Evolutionary conservation across 1,139 yeast genomes (phyloP), one percentile per base, ranked within the genome.

Genomic region (Hyphopichia buzzinii): DNA sequence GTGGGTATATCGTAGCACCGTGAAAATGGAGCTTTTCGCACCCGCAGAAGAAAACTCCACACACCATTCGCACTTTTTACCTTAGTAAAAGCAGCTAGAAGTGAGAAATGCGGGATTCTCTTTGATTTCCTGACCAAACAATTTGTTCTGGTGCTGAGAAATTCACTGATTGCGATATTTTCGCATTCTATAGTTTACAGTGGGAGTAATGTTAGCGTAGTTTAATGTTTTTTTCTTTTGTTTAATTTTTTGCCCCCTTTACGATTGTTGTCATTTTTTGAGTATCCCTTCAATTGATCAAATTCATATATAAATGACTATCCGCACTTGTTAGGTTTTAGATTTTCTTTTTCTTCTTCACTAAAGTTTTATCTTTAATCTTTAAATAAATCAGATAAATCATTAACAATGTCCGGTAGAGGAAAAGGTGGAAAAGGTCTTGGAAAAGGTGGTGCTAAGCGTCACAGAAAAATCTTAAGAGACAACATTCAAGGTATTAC

Each of bases 401-500:
- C 49, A 56, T 45, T 41, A 57, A 82, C 51, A 65, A 90, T 90
- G 97, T 87, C 97, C 65, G 97, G 97, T 72, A 90, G 97, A 84
- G 97, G 97, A 67, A 89, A 89, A 88, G 97, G 97, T 67, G 97
- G 97, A 71, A 89, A 89, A 85, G 97, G 97, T 74, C 80, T 89
- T 63, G 97, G 97, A 66, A 90, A 92, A 77, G 97, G 92, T 76
- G 97, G 97, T 79, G 97, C 98, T 62, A 92, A 92, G 84, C 92
- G 97, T 77, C 98, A 92, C 89, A 87, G 97, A 84, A 90, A 90
- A 87, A 88, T 92, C 74, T 81, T 90, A 59, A 89, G 97, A 81
- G 98, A 92, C 72, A 92, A 92, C 90, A 90, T 92, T 56, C 97
- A 90, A 78, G 98, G 98, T 79, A 90, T 92, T 67, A 92, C 98